Base-by-base conservation (phyloP, 371 early-diverging fungal genomes). In the Mucor mucedo region DNA sequence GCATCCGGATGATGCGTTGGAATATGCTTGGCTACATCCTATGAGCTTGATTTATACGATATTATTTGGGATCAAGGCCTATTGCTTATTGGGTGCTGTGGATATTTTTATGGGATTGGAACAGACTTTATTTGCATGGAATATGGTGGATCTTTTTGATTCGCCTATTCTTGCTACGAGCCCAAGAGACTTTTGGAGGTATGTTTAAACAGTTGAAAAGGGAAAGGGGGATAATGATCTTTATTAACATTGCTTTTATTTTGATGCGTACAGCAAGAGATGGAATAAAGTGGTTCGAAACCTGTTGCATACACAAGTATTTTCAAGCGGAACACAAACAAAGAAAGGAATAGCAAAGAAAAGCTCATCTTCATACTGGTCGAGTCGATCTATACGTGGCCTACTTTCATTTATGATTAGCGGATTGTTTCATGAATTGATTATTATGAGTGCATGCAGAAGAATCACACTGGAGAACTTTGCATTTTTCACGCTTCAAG, bases 111-210 rank as follows among this genome's bases (percentile, higher is more conserved):
- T 71, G 47, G 76, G 79, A 0, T 1, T 55, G 1, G 53, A 63
- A 11, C 79, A 79, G 32, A 21, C 44, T 0, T 0, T 76, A 4
- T 58, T 66, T 27, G 74, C 67, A 3, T 53, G 71, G 40, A 56
- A 62, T 2, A 57, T 70, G 38, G 55, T 76, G 6, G 65, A 71
- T 14, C 30, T 72, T 4, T 74, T 74, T 39, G 35, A 76, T 52
- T 72, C 70, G 3, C 79, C 79, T 48, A 62, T 76, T 5, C 35
- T 79, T 27, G 58, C 79, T 14, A 27, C 49, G 21, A 76, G 76
- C 55, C 79, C 76, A 49, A 62, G 65, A 29, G 79, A 78, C 60
- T 78, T 78, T 35, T 78, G 79, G 79, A 70, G 77, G 77, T 77
- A 73, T 40, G 40, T 38, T 2, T 35, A 4, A 35, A 6, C 35